Conservation (phyloP, 306 rosid genomes). For the Prunus fruticosa region DNA sequence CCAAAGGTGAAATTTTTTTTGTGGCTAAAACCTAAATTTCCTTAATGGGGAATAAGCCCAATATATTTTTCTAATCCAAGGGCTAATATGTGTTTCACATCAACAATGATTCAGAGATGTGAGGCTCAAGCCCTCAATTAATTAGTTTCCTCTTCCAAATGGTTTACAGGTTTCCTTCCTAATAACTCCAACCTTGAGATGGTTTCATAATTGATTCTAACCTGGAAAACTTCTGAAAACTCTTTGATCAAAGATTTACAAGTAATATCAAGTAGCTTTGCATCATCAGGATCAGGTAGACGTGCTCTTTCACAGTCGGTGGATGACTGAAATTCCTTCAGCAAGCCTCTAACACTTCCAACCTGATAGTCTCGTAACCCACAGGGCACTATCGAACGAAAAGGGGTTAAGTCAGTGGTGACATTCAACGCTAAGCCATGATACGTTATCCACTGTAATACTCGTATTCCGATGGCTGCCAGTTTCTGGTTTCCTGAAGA, state of each 20-base stretch:
- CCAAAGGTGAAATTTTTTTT: too few relatives aligned
- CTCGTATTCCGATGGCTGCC: slow-evolving; percentile 68
- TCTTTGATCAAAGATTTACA: slow-evolving; percentile 49
- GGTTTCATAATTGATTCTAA: slow-evolving; percentile 37
- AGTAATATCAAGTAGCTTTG: slow-evolving; percentile 43
- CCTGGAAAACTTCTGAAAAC: slow-evolving; percentile 59
- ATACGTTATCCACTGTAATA: slow-evolving; percentile 60
- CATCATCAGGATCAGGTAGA: slow-evolving; percentile 25
- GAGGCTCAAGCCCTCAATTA: neutral
- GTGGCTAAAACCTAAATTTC: too few relatives aligned
- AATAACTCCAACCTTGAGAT: slow-evolving; percentile 15
- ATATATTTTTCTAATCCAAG: too few relatives aligned
- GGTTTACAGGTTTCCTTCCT: slow-evolving; percentile 10
- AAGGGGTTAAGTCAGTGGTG: slow-evolving; percentile 58
- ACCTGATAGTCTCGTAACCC: slow-evolving; percentile 56
- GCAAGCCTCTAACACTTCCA: slow-evolving; percentile 60
- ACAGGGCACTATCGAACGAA: slow-evolving; percentile 63
- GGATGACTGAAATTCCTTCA: slow-evolving; percentile 25
- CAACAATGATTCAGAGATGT: neutral
- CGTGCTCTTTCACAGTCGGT: slow-evolving; percentile 13
- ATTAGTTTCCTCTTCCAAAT: neutral
- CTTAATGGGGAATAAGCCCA: too few relatives aligned
- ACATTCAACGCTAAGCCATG: slow-evolving; percentile 76
- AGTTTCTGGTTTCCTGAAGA: slow-evolving; percentile 72
- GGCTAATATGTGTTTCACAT: neutral